phyloP scores from a whole-genome alignment of 208 protist genomes.

The Lotmaria passim region DNA sequence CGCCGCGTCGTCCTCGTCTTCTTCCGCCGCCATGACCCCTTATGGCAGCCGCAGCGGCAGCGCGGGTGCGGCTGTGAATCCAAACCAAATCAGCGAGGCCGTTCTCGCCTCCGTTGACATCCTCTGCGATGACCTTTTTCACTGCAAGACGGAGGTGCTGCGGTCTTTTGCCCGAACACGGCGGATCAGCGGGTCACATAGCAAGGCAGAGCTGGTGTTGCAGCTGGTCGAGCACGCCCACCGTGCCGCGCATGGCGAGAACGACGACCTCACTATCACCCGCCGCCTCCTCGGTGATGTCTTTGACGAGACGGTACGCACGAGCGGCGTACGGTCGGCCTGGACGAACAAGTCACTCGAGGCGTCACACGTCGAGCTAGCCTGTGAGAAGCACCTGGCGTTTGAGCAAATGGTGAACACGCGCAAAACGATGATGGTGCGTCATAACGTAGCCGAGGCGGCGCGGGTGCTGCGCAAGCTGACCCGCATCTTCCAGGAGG shows the following conservation, averaged over 20 bases:
- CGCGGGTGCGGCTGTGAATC: background rate
- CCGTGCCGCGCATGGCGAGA: slow-evolving; percentile 84
- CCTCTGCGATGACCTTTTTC: slow-evolving; percentile 89
- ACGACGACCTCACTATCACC: slow-evolving; percentile 73
- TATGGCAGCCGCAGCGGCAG: background rate
- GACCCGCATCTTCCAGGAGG: slow-evolving; percentile 79
- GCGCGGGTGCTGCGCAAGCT: slow-evolving; percentile 72
- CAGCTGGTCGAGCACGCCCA: slow-evolving; percentile 76
- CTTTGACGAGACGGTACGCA: slow-evolving; percentile 83
- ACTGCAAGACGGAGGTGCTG: slow-evolving; percentile 86
- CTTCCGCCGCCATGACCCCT: background rate
- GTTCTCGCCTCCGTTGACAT: slow-evolving; percentile 79
- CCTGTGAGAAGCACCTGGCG: slow-evolving; percentile 69
- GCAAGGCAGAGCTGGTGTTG: slow-evolving; percentile 80
- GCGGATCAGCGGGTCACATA: slow-evolving; percentile 35
- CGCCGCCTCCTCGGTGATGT: slow-evolving; percentile 82
- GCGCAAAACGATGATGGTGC: slow-evolving; percentile 82
- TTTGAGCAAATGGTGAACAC: slow-evolving; percentile 85
- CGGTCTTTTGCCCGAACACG: slow-evolving; percentile 78
- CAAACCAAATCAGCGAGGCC: slow-evolving; percentile 35
- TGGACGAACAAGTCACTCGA: slow-evolving; percentile 91
- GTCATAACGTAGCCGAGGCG: slow-evolving; percentile 65
- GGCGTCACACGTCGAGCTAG: slow-evolving; percentile 89
- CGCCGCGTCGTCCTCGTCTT: slow-evolving; percentile 10
- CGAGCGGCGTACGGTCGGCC: slow-evolving; percentile 74